phyloP scores from a whole-genome alignment of 805 yeast species.

The Candida rishiriensis region DNA sequence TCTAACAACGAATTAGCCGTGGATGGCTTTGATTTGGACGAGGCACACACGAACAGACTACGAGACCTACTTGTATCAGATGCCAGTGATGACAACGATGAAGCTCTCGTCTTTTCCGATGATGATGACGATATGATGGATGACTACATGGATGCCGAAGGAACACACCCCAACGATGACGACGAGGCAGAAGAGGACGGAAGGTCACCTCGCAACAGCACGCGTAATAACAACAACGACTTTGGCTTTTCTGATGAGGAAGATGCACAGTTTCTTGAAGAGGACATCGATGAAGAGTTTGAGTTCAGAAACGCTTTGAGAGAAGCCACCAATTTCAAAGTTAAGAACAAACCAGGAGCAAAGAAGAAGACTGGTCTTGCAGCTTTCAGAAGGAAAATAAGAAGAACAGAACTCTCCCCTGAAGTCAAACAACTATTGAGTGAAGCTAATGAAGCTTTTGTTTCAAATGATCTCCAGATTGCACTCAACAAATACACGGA shows the following conservation, averaged over 20 bases:
- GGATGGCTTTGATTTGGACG: constrained; percentile 21
- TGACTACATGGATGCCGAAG: background rate
- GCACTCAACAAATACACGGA: constrained; percentile 60
- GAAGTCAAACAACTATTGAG: constrained; percentile 66
- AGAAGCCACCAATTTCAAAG: constrained; percentile 61
- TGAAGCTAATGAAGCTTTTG: constrained; percentile 78
- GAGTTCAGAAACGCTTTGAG: constrained; percentile 59
- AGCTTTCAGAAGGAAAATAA: constrained; percentile 35
- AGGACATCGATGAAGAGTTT: constrained; percentile 38
- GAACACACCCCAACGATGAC: constrained; percentile 25
- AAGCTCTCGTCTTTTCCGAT: constrained; percentile 29
- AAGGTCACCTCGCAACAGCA: constrained; percentile 17
- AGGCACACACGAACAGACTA: constrained; percentile 21
- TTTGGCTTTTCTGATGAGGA: constrained; percentile 30
- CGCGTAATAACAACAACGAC: constrained; percentile 19
- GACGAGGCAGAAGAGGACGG: constrained; percentile 15
- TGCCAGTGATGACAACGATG: constrained; percentile 28
- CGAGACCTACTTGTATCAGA: constrained; percentile 26
- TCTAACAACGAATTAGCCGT: constrained; percentile 7
- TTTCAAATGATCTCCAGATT: constrained; percentile 49
- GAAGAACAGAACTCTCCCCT: constrained; percentile 54
- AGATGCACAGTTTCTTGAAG: constrained; percentile 26
- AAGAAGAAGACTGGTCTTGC: constrained; percentile 32
- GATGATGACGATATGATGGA: constrained; percentile 4
- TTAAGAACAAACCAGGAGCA: constrained; percentile 36